Evolutionary conservation across 345 rosid species (phyloP), one percentile per base, ranked within the genome.

Genomic region (Syzygium aromaticum): DNA sequence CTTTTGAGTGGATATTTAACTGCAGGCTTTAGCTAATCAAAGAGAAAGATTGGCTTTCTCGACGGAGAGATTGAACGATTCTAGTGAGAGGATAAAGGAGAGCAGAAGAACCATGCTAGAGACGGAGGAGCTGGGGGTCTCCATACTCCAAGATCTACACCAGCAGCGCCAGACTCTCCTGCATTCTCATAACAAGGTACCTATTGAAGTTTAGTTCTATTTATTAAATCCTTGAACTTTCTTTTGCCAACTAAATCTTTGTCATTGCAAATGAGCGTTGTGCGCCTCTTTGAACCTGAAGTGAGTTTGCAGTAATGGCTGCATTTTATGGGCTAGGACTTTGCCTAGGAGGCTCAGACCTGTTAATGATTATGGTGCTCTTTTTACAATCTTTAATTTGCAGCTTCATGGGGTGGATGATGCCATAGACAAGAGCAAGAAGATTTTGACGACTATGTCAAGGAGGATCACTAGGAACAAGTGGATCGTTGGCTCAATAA

Each of bases 111-210:
- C 94, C 38, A 85, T 95, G 90, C 93, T 97, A 87, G 99, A 97
- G 92, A 96, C 98, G 51, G 98, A 97, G 93, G 98, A 95, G 89
- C 93, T 95, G 25, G 98, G 98, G 84, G 93, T 94, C 88, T 95
- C 98, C 28, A 94, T 96, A 86, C 95, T 96, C 88, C 96, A 95
- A 94, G 98, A 97, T 90, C 89, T 96, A 89, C 94, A 94, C 88
- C 98, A 96, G 88, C 99, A 97, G 87, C 92, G 98, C 61, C 96
- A 97, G 87, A 93, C 99, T 84, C 98, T 96, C 67, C 91, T 97
- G 43, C 97, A 96, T 84, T 94, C 98, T 52, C 96, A 94, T 92
- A 87, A 89, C 90, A 95, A 93, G 94, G 99, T 95, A 87, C 51
- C 33, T 54, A 56, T 38, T 25, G 25, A 64, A 61, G 30, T 61